These are phyloP conservation scores for Arxiozyma slooffiae DNA, from an alignment of 1,139 yeast species.

Conservation along the genomic window DNA sequence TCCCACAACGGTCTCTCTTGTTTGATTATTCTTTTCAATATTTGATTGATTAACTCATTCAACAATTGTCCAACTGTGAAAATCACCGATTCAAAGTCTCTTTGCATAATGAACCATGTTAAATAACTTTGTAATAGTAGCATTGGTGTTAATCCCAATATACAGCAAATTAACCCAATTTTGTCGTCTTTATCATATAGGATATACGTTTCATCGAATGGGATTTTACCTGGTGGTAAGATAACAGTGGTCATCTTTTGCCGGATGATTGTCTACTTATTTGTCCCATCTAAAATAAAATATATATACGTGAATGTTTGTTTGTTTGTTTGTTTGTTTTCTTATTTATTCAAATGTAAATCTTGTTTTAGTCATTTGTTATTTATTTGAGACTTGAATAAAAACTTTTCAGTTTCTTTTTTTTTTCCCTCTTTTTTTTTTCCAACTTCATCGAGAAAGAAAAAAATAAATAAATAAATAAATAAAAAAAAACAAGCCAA, in stretches of 20 bases:
- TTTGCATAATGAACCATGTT: slow-evolving; percentile 69
- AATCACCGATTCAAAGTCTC: slow-evolving; percentile 80
- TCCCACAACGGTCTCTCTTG: slow-evolving; percentile 60
- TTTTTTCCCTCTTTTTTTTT: too few relatives aligned
- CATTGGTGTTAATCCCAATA: slow-evolving; percentile 76
- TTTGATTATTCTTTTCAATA: slow-evolving; percentile 52
- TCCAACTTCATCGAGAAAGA: too few relatives aligned
- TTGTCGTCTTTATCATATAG: slow-evolving; percentile 62
- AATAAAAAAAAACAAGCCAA: background rate
- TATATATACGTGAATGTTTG: too few relatives aligned
- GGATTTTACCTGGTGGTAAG: slow-evolving; percentile 17
- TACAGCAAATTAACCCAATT: slow-evolving; percentile 54
- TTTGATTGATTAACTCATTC: slow-evolving; percentile 63
- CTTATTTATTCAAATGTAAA: background rate
- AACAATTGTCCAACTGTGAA: slow-evolving; percentile 79
- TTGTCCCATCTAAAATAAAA: too few relatives aligned
- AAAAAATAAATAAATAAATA: background rate
- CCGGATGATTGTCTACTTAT: too few relatives aligned
- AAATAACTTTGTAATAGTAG: slow-evolving; percentile 69
- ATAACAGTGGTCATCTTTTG: background rate
- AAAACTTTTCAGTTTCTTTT: too few relatives aligned
- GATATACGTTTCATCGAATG: slow-evolving; percentile 59
- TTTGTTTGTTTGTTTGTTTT: too few relatives aligned
- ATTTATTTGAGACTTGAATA: too few relatives aligned
- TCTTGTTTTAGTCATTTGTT: background rate